Base-by-base conservation (phyloP, 768 basidiomycete species). In the Termitomyces sp. region DNA sequence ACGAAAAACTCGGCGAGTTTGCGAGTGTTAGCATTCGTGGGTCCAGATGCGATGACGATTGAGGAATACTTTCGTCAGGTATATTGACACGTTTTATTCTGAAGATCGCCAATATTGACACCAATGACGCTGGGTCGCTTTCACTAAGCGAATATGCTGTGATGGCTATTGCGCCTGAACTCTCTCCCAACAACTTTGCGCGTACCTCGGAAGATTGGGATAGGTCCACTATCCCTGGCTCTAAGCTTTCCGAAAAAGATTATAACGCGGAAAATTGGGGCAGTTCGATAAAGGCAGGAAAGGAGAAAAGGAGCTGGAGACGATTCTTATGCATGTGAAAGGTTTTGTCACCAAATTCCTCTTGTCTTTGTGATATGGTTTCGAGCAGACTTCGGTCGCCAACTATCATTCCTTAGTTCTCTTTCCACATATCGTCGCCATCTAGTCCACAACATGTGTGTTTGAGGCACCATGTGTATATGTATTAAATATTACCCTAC, bases 111-210 rank as follows among this genome's bases (percentile, higher is more conserved):
- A 75, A 76, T 51, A 62, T 75, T 36, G 70, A 62, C 3, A 75
- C 75, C 8, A 76, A 75, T 49, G 75, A 76, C 48, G 69, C 72
- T 6, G 70, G 67, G 2, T 68, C 70, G 41, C 65, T 71, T 2
- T 73, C 74, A 1, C 57, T 76, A 22, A 66, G 68, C 9, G 70
- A 75, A 62, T 74, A 73, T 61, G 74, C 72, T 0, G 70, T 75
- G 1, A 65, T 76, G 9, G 73, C 72, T 0, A 73, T 75, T 36
- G 74, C 74, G 1, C 74, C 74, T 1, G 68, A 75, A 46, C 58
- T 73, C 12, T 71, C 72, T 0, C 72, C 72, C 4, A 71, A 69
- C 34, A 34, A 54, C 24, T 42, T 59, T 34, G 30, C 20, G 8
- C 12, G 16, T 13, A 33, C 22, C 4, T 22, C 15, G 4, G 55